phyloP scores from a whole-genome alignment of 1,284 basidiomycete species.

The Irpex sp. region DNA sequence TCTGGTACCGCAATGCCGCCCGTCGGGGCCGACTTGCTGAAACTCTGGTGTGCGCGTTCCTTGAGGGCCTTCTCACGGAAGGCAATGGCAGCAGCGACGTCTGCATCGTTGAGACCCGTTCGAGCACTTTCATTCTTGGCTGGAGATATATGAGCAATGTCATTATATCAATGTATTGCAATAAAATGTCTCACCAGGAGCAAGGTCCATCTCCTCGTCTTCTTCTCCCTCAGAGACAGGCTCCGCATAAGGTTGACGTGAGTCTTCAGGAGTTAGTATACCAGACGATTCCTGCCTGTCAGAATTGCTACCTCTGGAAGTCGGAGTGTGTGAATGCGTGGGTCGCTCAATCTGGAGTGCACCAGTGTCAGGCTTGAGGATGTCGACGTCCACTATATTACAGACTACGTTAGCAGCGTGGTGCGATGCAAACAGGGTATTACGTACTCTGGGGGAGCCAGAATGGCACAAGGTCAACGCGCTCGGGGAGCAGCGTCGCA shows the following conservation, averaged over 20 bases:
- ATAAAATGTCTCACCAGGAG: constrained; percentile 34
- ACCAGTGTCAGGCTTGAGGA: constrained; percentile 83
- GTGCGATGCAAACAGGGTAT: neutral
- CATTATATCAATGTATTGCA: neutral
- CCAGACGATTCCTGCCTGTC: constrained; percentile 44
- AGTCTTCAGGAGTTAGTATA: constrained; percentile 42
- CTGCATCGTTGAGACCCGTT: constrained; percentile 68
- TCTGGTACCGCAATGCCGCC: constrained; percentile 10
- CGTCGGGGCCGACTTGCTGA: constrained; percentile 9
- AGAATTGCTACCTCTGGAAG: constrained; percentile 37
- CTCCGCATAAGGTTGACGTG: constrained; percentile 63
- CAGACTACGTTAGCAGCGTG: constrained; percentile 1
- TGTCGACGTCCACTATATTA: constrained; percentile 83
- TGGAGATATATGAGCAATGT: neutral
- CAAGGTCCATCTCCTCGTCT: constrained; percentile 69
- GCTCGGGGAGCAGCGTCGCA: constrained; percentile 87
- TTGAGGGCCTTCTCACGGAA: constrained; percentile 79
- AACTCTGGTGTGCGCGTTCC: constrained; percentile 32
- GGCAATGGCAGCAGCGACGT: constrained; percentile 77
- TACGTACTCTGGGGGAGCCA: constrained; percentile 92
- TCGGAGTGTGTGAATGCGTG: constrained; percentile 44
- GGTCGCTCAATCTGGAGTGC: constrained; percentile 80
- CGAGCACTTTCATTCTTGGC: constrained; percentile 78
- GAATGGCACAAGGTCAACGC: constrained; percentile 98
- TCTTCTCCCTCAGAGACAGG: constrained; percentile 91